Evolutionary conservation across 495 filamentous ascomycete species (phyloP), one percentile per base, ranked within the genome.

Genomic region (Xanthoparmelia taractica): DNA sequence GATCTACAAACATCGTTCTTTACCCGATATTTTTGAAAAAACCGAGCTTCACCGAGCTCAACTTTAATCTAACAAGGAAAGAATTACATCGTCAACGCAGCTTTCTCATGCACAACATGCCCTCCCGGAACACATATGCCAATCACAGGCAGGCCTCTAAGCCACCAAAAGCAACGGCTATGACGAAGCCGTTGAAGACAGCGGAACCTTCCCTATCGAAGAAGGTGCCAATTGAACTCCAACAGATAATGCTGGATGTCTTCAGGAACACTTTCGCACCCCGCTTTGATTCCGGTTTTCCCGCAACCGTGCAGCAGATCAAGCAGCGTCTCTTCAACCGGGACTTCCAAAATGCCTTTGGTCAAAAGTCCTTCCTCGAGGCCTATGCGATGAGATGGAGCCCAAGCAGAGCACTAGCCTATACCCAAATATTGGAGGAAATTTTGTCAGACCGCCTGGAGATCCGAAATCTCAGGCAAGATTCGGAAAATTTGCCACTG

Each of bases 361-460:
- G 85, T 1, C 71, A 73, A 37, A 76, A 84, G 43, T 84, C 85
- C 52, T 77, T 85, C 45, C 77, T 95, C 25, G 79, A 85, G 47
- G 91, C 87, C 8, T 98, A 98, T 76, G 88, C 90, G 7, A 79
- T 89, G 63, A 78, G 94, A 60, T 98, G 90, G 90, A 95, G 90
- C 71, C 86, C 93, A 15, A 82, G 85, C 40, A 74, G 94, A 47
- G 89, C 90, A 4, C 76, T 96, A 33, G 90, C 87, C 64, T 98
- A 97, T 75, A 73, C 81, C 13, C 40, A 63, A 1, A 65, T 65
- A n/a, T 61, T 65, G 23, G 48, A 29, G 37, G 36, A 60, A 20
- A 20, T 56, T 0, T 31, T 56, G 18, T 33, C 60, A 17, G 33
- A 25, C 23, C n/a, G 8, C 18, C 36, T 27, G 8, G 25, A 34